Percentiles rank a stretch among this genome's conserved stretches.
Conservation (phyloP, 1,284 basidiomycete species). For the Ceratobasidium theobromae region DNA sequence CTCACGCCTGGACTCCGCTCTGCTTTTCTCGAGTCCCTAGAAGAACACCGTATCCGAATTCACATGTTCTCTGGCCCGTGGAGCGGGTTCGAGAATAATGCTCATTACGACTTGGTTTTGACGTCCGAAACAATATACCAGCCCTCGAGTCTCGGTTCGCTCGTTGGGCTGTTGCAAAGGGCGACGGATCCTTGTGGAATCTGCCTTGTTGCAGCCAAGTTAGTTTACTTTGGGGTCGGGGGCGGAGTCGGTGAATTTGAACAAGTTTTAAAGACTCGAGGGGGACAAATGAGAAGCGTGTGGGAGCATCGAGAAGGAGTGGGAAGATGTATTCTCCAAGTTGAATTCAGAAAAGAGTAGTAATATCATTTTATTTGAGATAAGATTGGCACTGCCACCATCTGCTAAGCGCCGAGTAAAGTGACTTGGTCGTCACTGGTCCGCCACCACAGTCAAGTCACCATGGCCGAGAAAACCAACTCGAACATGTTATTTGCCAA, state of each 20-base stretch:
- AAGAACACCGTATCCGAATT: conserved; percentile 57
- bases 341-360: not conserved
- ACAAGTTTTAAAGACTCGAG: conserved; percentile 35
- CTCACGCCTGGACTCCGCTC: conserved; percentile 63
- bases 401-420: not conserved
- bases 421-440: not conserved
- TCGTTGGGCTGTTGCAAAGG: conserved; percentile 54
- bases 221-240: conserved; percentile 95
- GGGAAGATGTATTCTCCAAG: conserved; percentile 1
- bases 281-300: not conserved
- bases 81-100: conserved; percentile 54
- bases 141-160: conserved; percentile 62
- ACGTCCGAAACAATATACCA: conserved; percentile 95
- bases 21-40: conserved; percentile 65
- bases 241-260: conserved; percentile 74
- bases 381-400: not conserved
- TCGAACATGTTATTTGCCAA: conserved; percentile 77
- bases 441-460: conserved; percentile 14
- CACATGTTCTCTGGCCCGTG: conserved; percentile 85
- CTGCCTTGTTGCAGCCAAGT: conserved; percentile 83
- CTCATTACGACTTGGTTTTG: conserved; percentile 70
- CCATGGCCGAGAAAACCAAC: conserved; percentile 39
- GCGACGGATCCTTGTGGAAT: conserved; percentile 38
- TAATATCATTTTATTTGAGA: conserved; percentile 44
- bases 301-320: conserved; percentile 18